Evolutionary conservation across 371 early-diverging fungal genomes (phyloP), one percentile per base, ranked within the genome.

Genomic region (Apophysomyces sp.): DNA sequence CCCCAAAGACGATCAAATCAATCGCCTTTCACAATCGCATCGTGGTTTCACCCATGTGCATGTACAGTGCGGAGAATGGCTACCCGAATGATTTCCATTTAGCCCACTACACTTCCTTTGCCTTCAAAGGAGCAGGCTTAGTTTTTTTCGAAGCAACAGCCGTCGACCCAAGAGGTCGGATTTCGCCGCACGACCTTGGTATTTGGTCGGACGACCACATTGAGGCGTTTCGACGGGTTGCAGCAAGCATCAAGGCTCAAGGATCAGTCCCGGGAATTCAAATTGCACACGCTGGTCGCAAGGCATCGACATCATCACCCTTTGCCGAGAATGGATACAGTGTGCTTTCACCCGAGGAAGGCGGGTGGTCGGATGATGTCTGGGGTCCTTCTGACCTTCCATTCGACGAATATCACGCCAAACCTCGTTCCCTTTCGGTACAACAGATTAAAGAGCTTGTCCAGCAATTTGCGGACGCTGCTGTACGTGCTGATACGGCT

Each of bases 231-330:
- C 76, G 77, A 44, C 80, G 83, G 13, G 81, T 93, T 9, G 88
- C 83, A 8, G 79, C 84, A 44, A 82, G 85, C 64, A 69, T 85
- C 52, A 91, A 94, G 61, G 71, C 79, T 6, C 84, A 85, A 44
- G 89, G 88, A 6, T 63, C 79, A 18, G 69, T 82, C 28, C 68
- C 84, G 8, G 94, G 83, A 44, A 86, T 93, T 63, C 96, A 95
- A 62, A 66, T 95, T 3, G 91, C 85, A 0, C 95, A 95, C 63
- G 89, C 91, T 12, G 96, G 95, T 6, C 79, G 94, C 52, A 93
- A 94, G 63, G 86, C 90, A 2, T 87, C 87, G 9, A 83, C 80
- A 30, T 68, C 73, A 27, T 77, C 89, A 0, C 79, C 82, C 15
- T 64, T 64, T 65, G 16, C n/a, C 27, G 49, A 26, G 21, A 41